Evolutionary conservation across 192 early-diverging fungal genomes (phyloP).

Genomic region (Coemansia sp.): DNA sequence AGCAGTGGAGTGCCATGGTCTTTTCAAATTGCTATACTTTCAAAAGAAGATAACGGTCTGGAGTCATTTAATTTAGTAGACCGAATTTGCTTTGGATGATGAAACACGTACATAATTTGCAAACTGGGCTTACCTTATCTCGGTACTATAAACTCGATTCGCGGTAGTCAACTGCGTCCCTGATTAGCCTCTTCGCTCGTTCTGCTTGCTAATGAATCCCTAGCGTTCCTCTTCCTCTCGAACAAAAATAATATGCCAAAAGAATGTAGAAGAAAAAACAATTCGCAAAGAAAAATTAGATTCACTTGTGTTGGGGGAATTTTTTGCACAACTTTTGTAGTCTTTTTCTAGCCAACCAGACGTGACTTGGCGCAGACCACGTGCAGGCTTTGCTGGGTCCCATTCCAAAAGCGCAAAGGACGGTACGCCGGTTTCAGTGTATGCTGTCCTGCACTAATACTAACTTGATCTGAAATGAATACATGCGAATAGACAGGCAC

Average conservation of each 20-base stretch:
- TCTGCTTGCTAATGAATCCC: not conserved
- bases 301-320: not conserved
- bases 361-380: no score
- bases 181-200: not conserved
- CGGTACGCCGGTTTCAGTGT: no score
- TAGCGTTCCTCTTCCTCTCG: not conserved
- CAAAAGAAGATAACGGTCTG: not conserved
- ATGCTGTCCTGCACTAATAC: no score
- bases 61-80: no score
- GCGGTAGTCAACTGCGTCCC: not conserved
- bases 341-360: not conserved
- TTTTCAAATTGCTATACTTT: slow-evolving; percentile 2
- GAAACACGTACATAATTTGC: no score
- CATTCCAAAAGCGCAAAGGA: no score
- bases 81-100: no score
- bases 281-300: not conserved
- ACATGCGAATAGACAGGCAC: not conserved
- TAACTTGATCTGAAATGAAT: no score
- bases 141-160: not conserved
- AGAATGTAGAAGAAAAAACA: not conserved
- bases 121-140: not conserved
- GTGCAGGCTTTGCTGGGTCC: no score
- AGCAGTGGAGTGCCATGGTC: slow-evolving; percentile 33
- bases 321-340: not conserved
- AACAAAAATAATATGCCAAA: not conserved